These are phyloP conservation scores for Acrasis kona DNA, from an alignment of 78 protist genomes.

Conservation along the genomic window DNA sequence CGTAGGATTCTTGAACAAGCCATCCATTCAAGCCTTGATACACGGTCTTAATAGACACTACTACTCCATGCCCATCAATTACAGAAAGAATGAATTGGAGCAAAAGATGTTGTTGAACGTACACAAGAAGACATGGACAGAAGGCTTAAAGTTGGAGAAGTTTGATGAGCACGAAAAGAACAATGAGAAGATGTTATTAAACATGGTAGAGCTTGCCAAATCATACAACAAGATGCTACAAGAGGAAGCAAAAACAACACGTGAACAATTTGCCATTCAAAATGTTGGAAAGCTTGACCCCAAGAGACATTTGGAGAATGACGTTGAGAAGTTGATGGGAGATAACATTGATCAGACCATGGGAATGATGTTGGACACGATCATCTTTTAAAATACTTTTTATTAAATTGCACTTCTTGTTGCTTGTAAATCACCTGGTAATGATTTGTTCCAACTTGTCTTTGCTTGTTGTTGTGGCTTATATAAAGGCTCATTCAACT, in stretches of 20 bases:
- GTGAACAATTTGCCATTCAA: conserved; percentile 57
- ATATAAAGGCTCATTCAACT: too few relatives aligned
- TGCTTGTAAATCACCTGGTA: too few relatives aligned
- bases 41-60: conserved; percentile 97
- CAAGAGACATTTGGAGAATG: conserved; percentile 69
- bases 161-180: conserved; percentile 57
- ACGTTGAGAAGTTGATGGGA: conserved; percentile 77
- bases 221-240: conserved; percentile 66
- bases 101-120: conserved; percentile 90
- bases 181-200: conserved; percentile 68
- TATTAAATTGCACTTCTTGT: too few relatives aligned
- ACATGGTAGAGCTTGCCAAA: conserved; percentile 61
- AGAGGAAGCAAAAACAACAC: conserved; percentile 64
- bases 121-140: conserved; percentile 86
- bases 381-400: conserved; percentile 79
- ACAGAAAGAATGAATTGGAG: conserved; percentile 96
- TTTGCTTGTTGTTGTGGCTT: too few relatives aligned
- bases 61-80: conserved; percentile 90
- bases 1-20: conserved; percentile 94
- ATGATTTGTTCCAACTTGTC: too few relatives aligned
- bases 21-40: conserved; percentile 92
- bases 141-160: conserved; percentile 68
- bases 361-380: conserved; percentile 91
- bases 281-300: conserved; percentile 73
- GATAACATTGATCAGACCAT: conserved; percentile 85